Evolutionary conservation across 2,329 filamentous ascomycete species (phyloP).

Genomic region (Didymella arachidicola): DNA sequence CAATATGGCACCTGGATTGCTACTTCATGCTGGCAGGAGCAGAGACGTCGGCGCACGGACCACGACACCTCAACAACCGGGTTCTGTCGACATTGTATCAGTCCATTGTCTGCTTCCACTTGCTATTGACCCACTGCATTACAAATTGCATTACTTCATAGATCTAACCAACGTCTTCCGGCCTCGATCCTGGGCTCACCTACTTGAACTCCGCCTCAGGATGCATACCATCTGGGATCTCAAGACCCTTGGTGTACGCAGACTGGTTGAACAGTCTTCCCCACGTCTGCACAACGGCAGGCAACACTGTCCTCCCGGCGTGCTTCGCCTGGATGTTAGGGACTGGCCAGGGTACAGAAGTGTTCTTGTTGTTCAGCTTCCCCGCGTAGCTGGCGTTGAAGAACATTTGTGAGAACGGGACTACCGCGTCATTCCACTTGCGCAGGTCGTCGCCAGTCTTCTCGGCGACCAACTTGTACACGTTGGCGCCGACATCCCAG

Average conservation of each 20-base stretch:
- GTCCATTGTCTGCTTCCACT: not conserved
- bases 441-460: constrained; percentile 40
- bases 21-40: not conserved
- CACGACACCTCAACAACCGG: not conserved
- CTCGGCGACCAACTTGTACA: constrained; percentile 48
- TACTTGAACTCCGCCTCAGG: constrained; percentile 42
- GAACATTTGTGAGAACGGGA: constrained; percentile 41
- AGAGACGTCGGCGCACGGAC: not conserved
- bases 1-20: not conserved
- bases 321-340: constrained; percentile 38
- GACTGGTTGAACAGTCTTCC: constrained; percentile 29
- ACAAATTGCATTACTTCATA: not conserved
- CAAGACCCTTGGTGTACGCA: constrained; percentile 42
- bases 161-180: not conserved
- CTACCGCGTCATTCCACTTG: constrained; percentile 34
- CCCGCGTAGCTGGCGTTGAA: constrained; percentile 46
- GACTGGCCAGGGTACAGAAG: constrained; percentile 39
- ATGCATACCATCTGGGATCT: constrained; percentile 47
- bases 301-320: constrained; percentile 39
- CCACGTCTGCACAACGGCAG: constrained; percentile 38
- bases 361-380: constrained; percentile 41
- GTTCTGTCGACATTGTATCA: not conserved
- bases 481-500: constrained; percentile 58
- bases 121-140: not conserved
- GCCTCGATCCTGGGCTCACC: not conserved